phyloP scores from a whole-genome alignment of 1,284 basidiomycete species.

The Leccinum angustisporum region DNA sequence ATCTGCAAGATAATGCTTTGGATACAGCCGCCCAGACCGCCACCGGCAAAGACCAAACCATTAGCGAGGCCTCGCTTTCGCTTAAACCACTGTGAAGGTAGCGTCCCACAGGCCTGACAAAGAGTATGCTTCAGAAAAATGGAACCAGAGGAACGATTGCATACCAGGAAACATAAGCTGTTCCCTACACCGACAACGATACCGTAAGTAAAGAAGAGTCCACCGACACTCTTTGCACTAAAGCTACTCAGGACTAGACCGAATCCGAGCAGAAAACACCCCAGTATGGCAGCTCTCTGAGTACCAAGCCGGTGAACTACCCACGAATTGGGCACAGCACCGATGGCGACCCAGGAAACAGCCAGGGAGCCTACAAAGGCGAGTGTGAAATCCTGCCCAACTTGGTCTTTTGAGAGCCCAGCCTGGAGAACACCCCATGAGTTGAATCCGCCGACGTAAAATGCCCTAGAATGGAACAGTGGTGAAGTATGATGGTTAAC shows the following conservation, averaged over 20 bases:
- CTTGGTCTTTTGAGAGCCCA: constrained; percentile 23
- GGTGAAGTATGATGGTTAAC: neutral
- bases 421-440: constrained; percentile 36
- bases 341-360: constrained; percentile 30
- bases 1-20: constrained; percentile 30
- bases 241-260: constrained; percentile 32
- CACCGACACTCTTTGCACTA: constrained; percentile 24
- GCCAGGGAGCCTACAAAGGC: constrained; percentile 36
- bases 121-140: neutral
- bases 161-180: constrained; percentile 26
- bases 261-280: constrained; percentile 28
- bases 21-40: constrained; percentile 36
- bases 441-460: constrained; percentile 27
- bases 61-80: constrained; percentile 34
- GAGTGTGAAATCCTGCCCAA: constrained; percentile 27
- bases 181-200: constrained; percentile 23
- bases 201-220: constrained; percentile 33
- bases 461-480: constrained; percentile 16
- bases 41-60: constrained; percentile 35
- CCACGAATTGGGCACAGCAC: constrained; percentile 31
- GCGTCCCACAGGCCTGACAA: constrained; percentile 28
- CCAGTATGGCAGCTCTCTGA: constrained; percentile 25
- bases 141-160: neutral
- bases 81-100: constrained; percentile 37
- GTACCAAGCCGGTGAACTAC: constrained; percentile 30